Conservation (phyloP, 352 stramenopile species). For the Globisporangium perplexum region DNA sequence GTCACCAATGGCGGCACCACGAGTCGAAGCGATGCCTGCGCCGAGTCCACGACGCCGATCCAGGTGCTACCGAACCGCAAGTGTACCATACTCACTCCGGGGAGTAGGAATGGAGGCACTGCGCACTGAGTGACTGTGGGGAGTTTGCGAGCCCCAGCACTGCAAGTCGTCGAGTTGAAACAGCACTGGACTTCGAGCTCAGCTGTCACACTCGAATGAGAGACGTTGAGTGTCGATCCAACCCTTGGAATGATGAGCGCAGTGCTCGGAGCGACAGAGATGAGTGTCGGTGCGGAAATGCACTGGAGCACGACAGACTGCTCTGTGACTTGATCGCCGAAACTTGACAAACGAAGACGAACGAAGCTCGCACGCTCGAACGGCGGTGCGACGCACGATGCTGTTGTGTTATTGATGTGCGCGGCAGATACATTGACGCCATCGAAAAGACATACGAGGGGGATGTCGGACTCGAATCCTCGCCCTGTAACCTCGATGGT, state of each 20-base stretch:
- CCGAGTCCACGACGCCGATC: conserved; percentile 24
- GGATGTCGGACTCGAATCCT: conserved; percentile 27
- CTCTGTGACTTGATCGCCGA: conserved; percentile 22
- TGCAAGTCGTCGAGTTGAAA: conserved; percentile 17
- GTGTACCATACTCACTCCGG: conserved; percentile 12
- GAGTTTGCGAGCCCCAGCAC: conserved; percentile 12
- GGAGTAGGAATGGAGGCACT: conserved; percentile 11
- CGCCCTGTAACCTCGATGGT: conserved; percentile 22
- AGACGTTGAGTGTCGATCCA: conserved; percentile 6
- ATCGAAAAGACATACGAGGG: conserved; percentile 35
- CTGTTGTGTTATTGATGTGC: conserved; percentile 22
- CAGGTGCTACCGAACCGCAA: conserved; percentile 15
- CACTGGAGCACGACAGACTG: conserved; percentile 13
- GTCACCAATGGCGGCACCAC: conserved; percentile 12
- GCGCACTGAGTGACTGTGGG: conserved; percentile 14
- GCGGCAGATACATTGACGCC: conserved; percentile 18
- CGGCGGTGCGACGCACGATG: conserved; percentile 25
- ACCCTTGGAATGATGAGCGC: conserved; percentile 14
- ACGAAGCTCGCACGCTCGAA: conserved; percentile 13
- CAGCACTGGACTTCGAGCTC: conserved; percentile 23
- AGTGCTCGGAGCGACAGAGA: conserved; percentile 15
- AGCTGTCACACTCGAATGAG: conserved; percentile 8
- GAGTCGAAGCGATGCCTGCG: conserved; percentile 21
- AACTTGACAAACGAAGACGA: conserved; percentile 23
- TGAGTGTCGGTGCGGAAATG: conserved; percentile 15